A percentile compares a stretch with the other conserved stretches of the same genome.
phyloP scores from a whole-genome alignment of 163 green algal genomes.

The Chlamydomonas reinhardtii region DNA sequence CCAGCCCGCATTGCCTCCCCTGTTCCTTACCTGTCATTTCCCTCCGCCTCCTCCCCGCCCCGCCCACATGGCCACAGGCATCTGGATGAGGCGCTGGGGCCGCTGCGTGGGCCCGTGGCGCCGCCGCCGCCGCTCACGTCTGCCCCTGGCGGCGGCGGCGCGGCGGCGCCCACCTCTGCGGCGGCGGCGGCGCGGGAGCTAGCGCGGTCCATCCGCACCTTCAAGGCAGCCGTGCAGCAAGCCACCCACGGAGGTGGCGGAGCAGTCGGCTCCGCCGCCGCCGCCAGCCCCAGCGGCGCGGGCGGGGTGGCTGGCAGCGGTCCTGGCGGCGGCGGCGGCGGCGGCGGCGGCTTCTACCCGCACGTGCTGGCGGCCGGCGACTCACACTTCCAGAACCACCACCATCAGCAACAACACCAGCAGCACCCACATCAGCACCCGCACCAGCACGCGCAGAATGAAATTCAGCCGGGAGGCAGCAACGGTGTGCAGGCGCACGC shows the following conservation, averaged over 20 bases:
- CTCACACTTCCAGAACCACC: not conserved
- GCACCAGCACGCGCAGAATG: not conserved
- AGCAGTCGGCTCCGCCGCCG: not conserved
- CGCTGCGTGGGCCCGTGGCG: not conserved
- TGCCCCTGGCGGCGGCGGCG: not conserved
- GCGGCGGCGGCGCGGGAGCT: slow-evolving; percentile 8
- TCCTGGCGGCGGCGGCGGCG: too few relatives aligned
- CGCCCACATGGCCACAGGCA: slow-evolving; percentile 1
- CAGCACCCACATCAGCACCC: not conserved
- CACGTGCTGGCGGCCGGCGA: not conserved
- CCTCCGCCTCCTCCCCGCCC: too few relatives aligned
- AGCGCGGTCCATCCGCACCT: not conserved
- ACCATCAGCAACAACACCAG: not conserved
- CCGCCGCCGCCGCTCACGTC: not conserved
- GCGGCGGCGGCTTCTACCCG: not conserved
- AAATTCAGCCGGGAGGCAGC: not conserved
- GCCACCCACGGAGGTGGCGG: not conserved
- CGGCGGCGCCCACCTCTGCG: not conserved
- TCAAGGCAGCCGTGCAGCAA: not conserved
- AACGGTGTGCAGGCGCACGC: not conserved
- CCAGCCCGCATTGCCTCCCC: too few relatives aligned
- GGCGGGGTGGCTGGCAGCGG: not conserved
- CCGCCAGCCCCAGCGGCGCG: not conserved
- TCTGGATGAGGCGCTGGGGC: slow-evolving; percentile 29
- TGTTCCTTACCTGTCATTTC: too few relatives aligned